These are phyloP conservation scores for Talaromyces trachyspermus DNA, from an alignment of 495 filamentous ascomycete genomes.

Conservation along the genomic window DNA sequence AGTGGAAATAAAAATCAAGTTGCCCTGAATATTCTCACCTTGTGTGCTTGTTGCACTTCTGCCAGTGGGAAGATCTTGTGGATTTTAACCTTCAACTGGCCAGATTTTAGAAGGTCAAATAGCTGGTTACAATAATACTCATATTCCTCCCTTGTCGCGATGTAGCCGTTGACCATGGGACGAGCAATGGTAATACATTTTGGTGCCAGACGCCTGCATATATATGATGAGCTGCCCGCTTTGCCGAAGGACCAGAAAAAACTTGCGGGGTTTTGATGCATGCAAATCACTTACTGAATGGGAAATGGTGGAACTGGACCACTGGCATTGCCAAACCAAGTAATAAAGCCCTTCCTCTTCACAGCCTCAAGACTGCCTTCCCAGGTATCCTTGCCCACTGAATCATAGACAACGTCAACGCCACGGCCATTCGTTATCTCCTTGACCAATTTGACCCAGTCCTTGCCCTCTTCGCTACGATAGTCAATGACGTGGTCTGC, in stretches of 20 bases:
- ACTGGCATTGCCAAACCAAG: slow-evolving; percentile 83
- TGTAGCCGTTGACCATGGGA: slow-evolving; percentile 67
- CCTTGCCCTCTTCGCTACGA: slow-evolving; percentile 53
- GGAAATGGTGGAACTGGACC: slow-evolving; percentile 72
- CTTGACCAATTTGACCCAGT: slow-evolving; percentile 56
- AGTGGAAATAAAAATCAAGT: background rate
- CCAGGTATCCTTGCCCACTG: slow-evolving; percentile 83
- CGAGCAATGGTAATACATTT: slow-evolving; percentile 80
- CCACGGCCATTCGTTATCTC: slow-evolving; percentile 67
- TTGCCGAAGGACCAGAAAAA: too few relatives aligned
- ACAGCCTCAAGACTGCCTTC: slow-evolving; percentile 72
- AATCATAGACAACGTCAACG: slow-evolving; percentile 78
- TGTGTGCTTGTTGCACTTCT: slow-evolving; percentile 68
- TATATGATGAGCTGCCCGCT: too few relatives aligned
- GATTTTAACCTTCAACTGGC: slow-evolving; percentile 64
- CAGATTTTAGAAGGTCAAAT: slow-evolving; percentile 59
- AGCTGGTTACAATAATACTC: slow-evolving; percentile 65
- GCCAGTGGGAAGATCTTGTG: slow-evolving; percentile 78
- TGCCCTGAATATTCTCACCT: slow-evolving; percentile 23
- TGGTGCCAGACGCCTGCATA: slow-evolving; percentile 43
- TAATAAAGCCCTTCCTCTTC: slow-evolving; percentile 73
- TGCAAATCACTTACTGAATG: slow-evolving; percentile 56
- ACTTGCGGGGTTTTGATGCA: too few relatives aligned
- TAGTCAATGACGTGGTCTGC: slow-evolving; percentile 72
- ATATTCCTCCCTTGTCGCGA: slow-evolving; percentile 69